Conservation (phyloP, 2,329 filamentous ascomycete genomes). For the Aureobasidium zeae region DNA sequence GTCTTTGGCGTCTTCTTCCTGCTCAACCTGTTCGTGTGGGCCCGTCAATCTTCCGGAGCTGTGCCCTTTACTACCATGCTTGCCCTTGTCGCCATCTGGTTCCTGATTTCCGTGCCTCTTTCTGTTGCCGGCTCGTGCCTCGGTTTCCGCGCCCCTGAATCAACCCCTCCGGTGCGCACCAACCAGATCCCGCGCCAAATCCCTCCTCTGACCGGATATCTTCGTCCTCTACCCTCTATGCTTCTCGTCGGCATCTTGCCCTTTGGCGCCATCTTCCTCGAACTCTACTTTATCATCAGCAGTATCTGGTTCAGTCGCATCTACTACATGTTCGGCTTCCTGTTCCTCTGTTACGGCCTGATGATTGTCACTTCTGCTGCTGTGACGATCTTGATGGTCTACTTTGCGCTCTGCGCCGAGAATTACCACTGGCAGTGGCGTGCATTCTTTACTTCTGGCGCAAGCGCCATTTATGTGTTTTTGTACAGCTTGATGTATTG, state of each 20-base stretch:
- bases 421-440: slow-evolving; percentile 99
- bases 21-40: slow-evolving; percentile 93
- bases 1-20: slow-evolving; percentile 88
- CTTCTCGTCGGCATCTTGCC: slow-evolving; percentile 85
- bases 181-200: slow-evolving; percentile 99
- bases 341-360: slow-evolving; percentile 93
- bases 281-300: slow-evolving; percentile 99
- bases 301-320: slow-evolving; percentile 98
- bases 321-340: slow-evolving; percentile 99
- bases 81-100: slow-evolving; percentile 88
- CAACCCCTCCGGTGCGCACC: slow-evolving; percentile 77
- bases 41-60: slow-evolving; percentile 80
- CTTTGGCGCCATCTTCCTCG: slow-evolving; percentile 94
- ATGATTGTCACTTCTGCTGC: slow-evolving; percentile 94
- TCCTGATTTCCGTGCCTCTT: slow-evolving; percentile 86
- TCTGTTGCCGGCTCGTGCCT: slow-evolving; percentile 88
- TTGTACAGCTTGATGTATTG: slow-evolving; percentile 85
- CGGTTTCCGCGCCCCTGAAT: slow-evolving; percentile 62
- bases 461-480: slow-evolving; percentile 86
- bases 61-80: slow-evolving; percentile 97
- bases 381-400: slow-evolving; percentile 87
- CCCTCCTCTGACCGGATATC: slow-evolving; percentile 71
- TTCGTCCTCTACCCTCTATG: slow-evolving; percentile 81
- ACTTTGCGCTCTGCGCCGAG: slow-evolving; percentile 90
- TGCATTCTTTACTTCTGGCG: slow-evolving; percentile 82